phyloP scores from a whole-genome alignment of 495 filamentous ascomycete species.

The Bathelium albidoporum region DNA sequence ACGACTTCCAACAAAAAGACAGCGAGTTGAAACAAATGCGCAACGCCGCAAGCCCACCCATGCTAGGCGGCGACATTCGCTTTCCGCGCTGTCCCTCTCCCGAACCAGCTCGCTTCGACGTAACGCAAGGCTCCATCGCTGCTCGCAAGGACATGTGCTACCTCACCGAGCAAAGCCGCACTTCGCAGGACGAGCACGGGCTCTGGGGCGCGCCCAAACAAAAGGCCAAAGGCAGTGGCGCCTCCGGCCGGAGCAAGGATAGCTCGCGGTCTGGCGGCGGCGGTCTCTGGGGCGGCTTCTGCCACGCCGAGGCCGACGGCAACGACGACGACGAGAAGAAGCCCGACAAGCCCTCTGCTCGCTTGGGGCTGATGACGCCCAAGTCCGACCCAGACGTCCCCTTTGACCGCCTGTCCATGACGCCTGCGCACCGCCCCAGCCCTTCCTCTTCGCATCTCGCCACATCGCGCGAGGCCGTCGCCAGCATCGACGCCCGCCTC shows the following conservation, averaged over 20 bases:
- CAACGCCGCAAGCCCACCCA: constrained; percentile 56
- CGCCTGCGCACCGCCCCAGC: constrained; percentile 5
- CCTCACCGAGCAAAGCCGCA: constrained; percentile 34
- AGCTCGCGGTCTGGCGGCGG: constrained; percentile 19
- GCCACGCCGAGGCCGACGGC: constrained; percentile 24
- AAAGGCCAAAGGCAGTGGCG: not conserved
- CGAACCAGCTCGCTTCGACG: constrained; percentile 67
- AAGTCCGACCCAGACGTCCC: constrained; percentile 14
- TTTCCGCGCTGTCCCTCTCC: constrained; percentile 73
- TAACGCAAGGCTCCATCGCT: constrained; percentile 32
- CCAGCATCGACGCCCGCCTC: constrained; percentile 13
- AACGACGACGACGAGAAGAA: too few relatives aligned
- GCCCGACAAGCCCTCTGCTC: constrained; percentile 17
- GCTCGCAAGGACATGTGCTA: constrained; percentile 38
- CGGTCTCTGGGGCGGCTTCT: constrained; percentile 35
- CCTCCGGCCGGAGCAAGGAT: constrained; percentile 15
- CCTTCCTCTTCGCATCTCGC: constrained; percentile 5
- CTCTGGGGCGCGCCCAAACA: constrained; percentile 22
- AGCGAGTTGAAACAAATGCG: constrained; percentile 40
- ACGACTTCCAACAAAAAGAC: constrained; percentile 37
- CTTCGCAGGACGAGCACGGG: constrained; percentile 18
- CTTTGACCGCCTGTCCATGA: constrained; percentile 13
- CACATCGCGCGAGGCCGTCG: constrained; percentile 3
- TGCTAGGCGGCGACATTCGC: constrained; percentile 67
- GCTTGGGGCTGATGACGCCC: constrained; percentile 30